Conservation (phyloP, 2,329 filamentous ascomycete species). For the Penicillium sp. region DNA sequence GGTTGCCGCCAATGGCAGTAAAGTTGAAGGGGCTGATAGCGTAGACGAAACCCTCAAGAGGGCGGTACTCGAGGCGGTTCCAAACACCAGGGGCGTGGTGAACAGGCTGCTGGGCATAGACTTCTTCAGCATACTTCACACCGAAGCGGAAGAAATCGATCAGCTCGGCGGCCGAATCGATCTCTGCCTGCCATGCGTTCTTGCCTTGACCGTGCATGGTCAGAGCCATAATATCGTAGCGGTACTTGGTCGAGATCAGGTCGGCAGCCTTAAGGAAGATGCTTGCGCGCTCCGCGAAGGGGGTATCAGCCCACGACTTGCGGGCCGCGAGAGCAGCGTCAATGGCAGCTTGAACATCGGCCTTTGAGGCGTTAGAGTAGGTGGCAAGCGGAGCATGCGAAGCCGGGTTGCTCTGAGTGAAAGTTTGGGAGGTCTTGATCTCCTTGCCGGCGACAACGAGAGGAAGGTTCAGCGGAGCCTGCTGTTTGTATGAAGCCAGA, state of each 20-base stretch:
- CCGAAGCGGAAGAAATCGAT: constrained; percentile 91
- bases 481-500: constrained; percentile 69
- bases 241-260: constrained; percentile 86
- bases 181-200: constrained; percentile 99
- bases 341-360: constrained; percentile 79
- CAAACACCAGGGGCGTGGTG: constrained; percentile 84
- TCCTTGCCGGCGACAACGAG: constrained; percentile 82
- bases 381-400: constrained; percentile 79
- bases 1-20: constrained; percentile 88
- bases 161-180: constrained; percentile 90
- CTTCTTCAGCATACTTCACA: constrained; percentile 88
- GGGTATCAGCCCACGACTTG: constrained; percentile 79
- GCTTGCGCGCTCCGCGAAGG: constrained; percentile 88
- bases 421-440: constrained; percentile 37
- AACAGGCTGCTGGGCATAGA: constrained; percentile 83
- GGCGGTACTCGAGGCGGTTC: constrained; percentile 88
- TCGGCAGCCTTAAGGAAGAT: constrained; percentile 97
- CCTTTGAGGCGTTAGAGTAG: constrained; percentile 79
- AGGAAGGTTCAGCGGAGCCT: constrained; percentile 75
- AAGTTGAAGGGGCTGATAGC: constrained; percentile 97
- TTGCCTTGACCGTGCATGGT: constrained; percentile 98
- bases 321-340: constrained; percentile 84
- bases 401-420: constrained; percentile 78
- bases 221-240: constrained; percentile 94
- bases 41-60: constrained; percentile 94